Evolutionary conservation across 805 yeast species (phyloP), one percentile per base, ranked within the genome.

Genomic region (Kazachstania bromeliacearum): DNA sequence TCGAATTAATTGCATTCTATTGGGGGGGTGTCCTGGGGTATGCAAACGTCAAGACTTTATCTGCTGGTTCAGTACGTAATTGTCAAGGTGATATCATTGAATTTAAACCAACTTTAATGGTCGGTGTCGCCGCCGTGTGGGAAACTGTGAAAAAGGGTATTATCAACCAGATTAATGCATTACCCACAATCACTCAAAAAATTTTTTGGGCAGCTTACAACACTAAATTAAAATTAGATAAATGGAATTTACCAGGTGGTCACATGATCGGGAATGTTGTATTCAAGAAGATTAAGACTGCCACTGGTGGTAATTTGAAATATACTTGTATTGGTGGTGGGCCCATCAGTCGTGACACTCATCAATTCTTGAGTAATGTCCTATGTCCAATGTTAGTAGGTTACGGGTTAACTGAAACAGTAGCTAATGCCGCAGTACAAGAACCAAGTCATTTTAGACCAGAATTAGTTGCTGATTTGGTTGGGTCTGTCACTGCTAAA

Each of bases 81-180:
- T 87, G 95, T 67, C 64, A 72, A 40, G 92, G 96, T 55, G 98
- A 92, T 60, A 74, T 92, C 67, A 73, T 71, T 39, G 85, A 83
- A 53, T 83, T 85, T 63, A 71, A 77, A 59, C 98, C 98, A 41
- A 83, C 96, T 7, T 63, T 89, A 47, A 83, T 92, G 95, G 95
- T 87, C 44, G 98, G 95, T 61, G 98, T 92, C 36, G 96, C 97
- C 12, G 95, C 97, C 5, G 96, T 92, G 34, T 92, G 96, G 95
- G 98, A 92, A 68, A 72, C 81, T 23, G 84, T 92, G 42, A 81
- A 88, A 62, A 92, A 92, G 68, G 98, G 97, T 42, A 81, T 92
- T 39, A 44, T 85, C 41, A 73, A 73, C 37, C 87, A 88, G 64
- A 73, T 92, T 44, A 66, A 69, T 43, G 73, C 75, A 49, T 70